Evolutionary conservation across 1,284 basidiomycete species (phyloP).

Genomic region (Malassezia sympodialis): DNA sequence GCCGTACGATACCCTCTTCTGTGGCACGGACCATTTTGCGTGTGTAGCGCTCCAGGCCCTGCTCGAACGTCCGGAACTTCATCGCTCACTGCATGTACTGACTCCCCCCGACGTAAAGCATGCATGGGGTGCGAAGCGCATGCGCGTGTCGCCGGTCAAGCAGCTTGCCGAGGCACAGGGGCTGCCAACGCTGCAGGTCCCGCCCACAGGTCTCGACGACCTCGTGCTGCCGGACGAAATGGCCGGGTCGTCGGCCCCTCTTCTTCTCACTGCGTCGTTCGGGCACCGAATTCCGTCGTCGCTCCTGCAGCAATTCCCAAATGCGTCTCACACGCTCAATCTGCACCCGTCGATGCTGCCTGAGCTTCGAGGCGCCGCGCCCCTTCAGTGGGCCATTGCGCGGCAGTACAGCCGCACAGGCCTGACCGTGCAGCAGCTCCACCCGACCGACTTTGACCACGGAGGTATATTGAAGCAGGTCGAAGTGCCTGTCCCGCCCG

Average conservation of each 20-base stretch:
- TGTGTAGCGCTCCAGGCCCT: slow-evolving; percentile 18
- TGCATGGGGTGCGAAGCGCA: slow-evolving; percentile 31
- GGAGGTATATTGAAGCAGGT: slow-evolving; percentile 20
- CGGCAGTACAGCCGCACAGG: slow-evolving; percentile 21
- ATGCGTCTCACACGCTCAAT: slow-evolving; percentile 61
- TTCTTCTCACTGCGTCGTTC: slow-evolving; percentile 83
- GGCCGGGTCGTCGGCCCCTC: slow-evolving; percentile 18
- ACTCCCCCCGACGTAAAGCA: slow-evolving; percentile 54
- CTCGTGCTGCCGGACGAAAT: slow-evolving; percentile 13
- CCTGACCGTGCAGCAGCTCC: slow-evolving; percentile 31
- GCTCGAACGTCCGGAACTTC: background rate
- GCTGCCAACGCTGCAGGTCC: slow-evolving; percentile 20
- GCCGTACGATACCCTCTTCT: slow-evolving; percentile 43
- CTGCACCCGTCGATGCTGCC: slow-evolving; percentile 86
- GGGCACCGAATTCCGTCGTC: slow-evolving; percentile 69
- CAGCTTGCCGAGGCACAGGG: slow-evolving; percentile 21
- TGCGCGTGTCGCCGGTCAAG: slow-evolving; percentile 35
- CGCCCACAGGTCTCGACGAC: slow-evolving; percentile 16
- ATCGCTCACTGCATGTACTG: slow-evolving; percentile 53
- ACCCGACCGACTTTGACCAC: slow-evolving; percentile 26
- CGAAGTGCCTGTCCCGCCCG: background rate
- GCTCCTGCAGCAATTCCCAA: slow-evolving; percentile 60
- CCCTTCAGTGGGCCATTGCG: slow-evolving; percentile 71
- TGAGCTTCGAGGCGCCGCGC: slow-evolving; percentile 77
- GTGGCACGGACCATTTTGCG: slow-evolving; percentile 41